Evolutionary conservation across 345 rosid genomes (phyloP), one percentile per base, ranked within the genome.

Genomic region (Kandelia obovata): DNA sequence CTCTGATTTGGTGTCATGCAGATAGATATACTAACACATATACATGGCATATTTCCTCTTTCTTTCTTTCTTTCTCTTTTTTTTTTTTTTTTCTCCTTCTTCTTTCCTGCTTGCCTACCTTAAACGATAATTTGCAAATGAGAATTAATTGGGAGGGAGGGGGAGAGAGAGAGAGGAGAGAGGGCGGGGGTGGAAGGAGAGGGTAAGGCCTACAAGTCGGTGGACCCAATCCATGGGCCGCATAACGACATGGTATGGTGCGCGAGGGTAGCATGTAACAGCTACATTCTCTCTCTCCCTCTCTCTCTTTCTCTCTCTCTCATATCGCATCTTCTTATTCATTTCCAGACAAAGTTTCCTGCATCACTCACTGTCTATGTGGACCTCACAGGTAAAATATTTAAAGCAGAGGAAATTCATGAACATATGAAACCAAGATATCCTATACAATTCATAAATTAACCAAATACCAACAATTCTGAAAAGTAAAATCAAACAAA

Each of bases 211-310:
- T 76, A 70, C 83, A 76, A 77, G 89, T 82, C 89, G 84, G 93
- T 88, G 93, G 93, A 86, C 90, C 90, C 93, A 84, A 88, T 83
- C 85, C 90, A 84, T 58, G 71, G 88, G 88, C 72, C 80, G 60
- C 78, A 83, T 49, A 80, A 79, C 84, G 90, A 84, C 92, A 84
- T 72, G 52, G 85, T 68, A 80, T 79, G 83, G 83, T 84, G 87
- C 82, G 86, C 78, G 87, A 86, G 83, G 73, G 77, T 83, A 75
- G 87, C 82, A 79, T 84, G 86, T 23, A 86, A 73, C 85, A 80
- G 75, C 85, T 78, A 25, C 68, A 65, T 75, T 60, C 59, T 76
- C 80, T 71, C 76, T 66, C 79, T 60, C 74, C 69, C 62, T 75
- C 71, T 51, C 78, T 68, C 73, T 66, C 61, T 32, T 69, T 62